A percentile compares a stretch with the other conserved stretches of the same genome.
These are phyloP conservation scores for Scenedesmus sp. DNA, from an alignment of 163 green algal genomes.

Conservation along the genomic window DNA sequence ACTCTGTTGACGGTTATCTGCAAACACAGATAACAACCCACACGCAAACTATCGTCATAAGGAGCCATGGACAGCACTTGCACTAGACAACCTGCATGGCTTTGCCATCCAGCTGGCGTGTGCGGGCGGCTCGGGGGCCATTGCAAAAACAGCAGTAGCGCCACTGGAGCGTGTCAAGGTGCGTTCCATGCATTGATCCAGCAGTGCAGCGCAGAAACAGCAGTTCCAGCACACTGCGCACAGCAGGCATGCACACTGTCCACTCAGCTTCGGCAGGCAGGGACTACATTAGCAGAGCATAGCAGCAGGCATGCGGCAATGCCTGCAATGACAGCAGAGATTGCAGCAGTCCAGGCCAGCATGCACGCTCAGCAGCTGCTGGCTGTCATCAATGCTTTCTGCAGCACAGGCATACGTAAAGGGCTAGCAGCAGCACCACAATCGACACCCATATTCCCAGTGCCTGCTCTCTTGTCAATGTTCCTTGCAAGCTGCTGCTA, in stretches of 20 bases:
- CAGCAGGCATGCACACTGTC: no score
- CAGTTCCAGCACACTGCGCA: no score
- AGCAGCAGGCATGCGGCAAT: not conserved
- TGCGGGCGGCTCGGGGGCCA: conserved; percentile 63
- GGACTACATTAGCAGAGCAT: not conserved
- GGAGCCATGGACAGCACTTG: conserved; percentile 44
- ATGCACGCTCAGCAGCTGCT: no score
- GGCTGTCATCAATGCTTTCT: no score
- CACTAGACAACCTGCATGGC: conserved; percentile 39
- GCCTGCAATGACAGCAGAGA: not conserved
- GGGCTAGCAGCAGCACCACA: no score
- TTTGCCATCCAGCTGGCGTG: conserved; percentile 67
- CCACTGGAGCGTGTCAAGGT: conserved; percentile 79
- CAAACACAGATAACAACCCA: not conserved
- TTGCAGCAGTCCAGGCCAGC: no score
- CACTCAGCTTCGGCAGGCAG: no score
- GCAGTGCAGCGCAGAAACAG: not conserved
- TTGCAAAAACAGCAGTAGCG: conserved; percentile 77
- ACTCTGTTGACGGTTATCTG: not conserved
- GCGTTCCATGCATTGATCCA: not conserved
- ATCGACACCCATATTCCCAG: no score
- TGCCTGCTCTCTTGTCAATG: no score
- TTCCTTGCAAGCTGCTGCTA: no score
- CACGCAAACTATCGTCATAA: not conserved
- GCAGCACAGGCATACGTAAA: no score